A percentile compares a stretch with the other conserved stretches of the same genome.
Evolutionary conservation across 2,329 filamentous ascomycete species (phyloP).

Genomic region (Hypoxylon sp.): DNA sequence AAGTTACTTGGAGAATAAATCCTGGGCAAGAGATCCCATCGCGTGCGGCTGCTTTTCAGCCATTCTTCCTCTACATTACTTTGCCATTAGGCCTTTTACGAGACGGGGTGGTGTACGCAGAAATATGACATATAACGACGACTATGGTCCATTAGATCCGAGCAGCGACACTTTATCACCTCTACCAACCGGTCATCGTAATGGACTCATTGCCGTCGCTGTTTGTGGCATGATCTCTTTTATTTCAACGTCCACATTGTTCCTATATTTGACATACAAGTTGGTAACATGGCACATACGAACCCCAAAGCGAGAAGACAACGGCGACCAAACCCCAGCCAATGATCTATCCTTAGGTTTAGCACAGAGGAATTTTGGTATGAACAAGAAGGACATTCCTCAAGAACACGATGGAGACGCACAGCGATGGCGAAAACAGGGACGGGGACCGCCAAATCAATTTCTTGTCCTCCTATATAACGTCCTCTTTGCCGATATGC

Average conservation of each 20-base stretch:
- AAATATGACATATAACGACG: slow-evolving; percentile 33
- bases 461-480: slow-evolving; percentile 80
- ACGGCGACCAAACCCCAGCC: slow-evolving; percentile 26
- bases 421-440: background rate
- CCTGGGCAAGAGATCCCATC: background rate
- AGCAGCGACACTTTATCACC: slow-evolving; percentile 53
- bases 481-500: slow-evolving; percentile 76
- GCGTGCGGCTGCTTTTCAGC: slow-evolving; percentile 11
- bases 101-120: background rate
- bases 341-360: slow-evolving; percentile 42
- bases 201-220: slow-evolving; percentile 58
- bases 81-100: background rate
- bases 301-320: slow-evolving; percentile 41
- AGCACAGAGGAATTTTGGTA: slow-evolving; percentile 44
- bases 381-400: slow-evolving; percentile 33
- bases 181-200: slow-evolving; percentile 54
- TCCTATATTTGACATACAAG: slow-evolving; percentile 57
- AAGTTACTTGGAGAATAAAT: slow-evolving; percentile 23
- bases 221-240: slow-evolving; percentile 58
- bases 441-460: slow-evolving; percentile 68
- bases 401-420: slow-evolving; percentile 18
- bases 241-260: slow-evolving; percentile 53
- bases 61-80: background rate
- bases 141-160: slow-evolving; percentile 31
- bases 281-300: slow-evolving; percentile 55